Percentiles rank a stretch among this genome's conserved stretches.
Evolutionary conservation across 495 filamentous ascomycete species (phyloP).

Genomic region (Ramalina peruviana): DNA sequence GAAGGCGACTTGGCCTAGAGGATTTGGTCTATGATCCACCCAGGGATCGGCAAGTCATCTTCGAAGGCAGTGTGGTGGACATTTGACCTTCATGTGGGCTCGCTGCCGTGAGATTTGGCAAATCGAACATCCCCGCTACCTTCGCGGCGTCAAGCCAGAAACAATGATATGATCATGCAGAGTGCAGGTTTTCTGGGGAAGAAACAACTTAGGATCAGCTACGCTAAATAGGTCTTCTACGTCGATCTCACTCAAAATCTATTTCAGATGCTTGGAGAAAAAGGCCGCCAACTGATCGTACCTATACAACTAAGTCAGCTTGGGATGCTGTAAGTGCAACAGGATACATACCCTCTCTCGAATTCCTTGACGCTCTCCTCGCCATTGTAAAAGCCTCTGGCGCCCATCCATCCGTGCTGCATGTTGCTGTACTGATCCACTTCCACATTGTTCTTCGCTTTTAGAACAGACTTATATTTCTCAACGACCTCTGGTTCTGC

Average conservation of each 20-base stretch:
- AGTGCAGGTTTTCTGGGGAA: too few relatives aligned
- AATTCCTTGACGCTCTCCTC: conserved; percentile 37
- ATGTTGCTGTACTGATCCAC: conserved; percentile 39
- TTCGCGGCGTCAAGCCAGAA: too few relatives aligned
- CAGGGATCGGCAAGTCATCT: conserved; percentile 8
- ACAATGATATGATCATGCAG: too few relatives aligned
- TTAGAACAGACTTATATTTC: not conserved
- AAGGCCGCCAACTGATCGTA: conserved; percentile 31
- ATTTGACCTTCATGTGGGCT: not conserved
- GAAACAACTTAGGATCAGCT: too few relatives aligned
- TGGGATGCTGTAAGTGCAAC: not conserved
- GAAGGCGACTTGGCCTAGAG: conserved; percentile 7
- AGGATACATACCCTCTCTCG: conserved; percentile 32
- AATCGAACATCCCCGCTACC: too few relatives aligned
- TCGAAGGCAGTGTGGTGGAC: conserved; percentile 4
- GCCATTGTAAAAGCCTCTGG: conserved; percentile 38
- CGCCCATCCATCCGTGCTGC: conserved; percentile 53
- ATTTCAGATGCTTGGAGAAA: conserved; percentile 29
- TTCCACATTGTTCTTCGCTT: conserved; percentile 25
- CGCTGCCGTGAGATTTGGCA: too few relatives aligned
- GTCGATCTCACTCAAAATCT: not conserved
- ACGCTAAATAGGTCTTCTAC: too few relatives aligned
- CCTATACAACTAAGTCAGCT: conserved; percentile 9
- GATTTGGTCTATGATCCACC: conserved; percentile 16
- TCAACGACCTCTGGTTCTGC: conserved; percentile 24